These are phyloP conservation scores for Auriscalpium vulgare DNA, from an alignment of 768 basidiomycete species.

Conservation along the genomic window DNA sequence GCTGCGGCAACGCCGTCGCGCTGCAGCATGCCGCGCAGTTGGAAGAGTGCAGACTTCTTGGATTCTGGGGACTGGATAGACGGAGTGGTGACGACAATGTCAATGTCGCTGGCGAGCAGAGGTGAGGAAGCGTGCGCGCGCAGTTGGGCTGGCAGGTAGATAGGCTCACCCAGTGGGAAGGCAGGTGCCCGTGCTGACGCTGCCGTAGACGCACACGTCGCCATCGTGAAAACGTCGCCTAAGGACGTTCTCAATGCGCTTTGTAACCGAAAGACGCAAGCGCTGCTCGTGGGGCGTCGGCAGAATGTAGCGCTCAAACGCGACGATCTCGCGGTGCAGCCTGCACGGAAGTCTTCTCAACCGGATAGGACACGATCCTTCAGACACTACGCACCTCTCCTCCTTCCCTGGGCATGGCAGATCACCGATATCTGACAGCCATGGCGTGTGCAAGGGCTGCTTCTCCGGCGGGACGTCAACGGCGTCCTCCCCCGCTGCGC, in stretches of 20 bases:
- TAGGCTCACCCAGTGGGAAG: constrained; percentile 49
- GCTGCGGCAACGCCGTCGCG: constrained; percentile 34
- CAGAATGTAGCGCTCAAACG: constrained; percentile 45
- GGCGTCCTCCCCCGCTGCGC: not conserved
- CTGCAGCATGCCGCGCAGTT: constrained; percentile 40
- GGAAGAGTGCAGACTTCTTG: constrained; percentile 36
- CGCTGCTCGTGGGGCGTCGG: constrained; percentile 46
- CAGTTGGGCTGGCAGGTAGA: not conserved
- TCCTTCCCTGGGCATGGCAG: not conserved
- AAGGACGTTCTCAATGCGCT: constrained; percentile 39
- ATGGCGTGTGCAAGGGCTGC: constrained; percentile 1
- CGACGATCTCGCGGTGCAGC: constrained; percentile 56
- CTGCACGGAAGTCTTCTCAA: constrained; percentile 22
- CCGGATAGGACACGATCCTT: not conserved
- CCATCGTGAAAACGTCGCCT: constrained; percentile 36
- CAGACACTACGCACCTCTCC: not conserved
- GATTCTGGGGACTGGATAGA: constrained; percentile 25
- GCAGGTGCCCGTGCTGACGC: constrained; percentile 50
- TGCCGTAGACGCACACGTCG: constrained; percentile 50
- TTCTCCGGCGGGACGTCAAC: not conserved
- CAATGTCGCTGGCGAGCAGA: constrained; percentile 44
- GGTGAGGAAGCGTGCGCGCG: not conserved
- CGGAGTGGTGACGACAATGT: constrained; percentile 40
- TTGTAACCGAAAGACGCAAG: constrained; percentile 37
- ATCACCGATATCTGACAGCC: not conserved